Base-by-base conservation (phyloP, 163 green algal species). In the Volvox carteri region DNA sequence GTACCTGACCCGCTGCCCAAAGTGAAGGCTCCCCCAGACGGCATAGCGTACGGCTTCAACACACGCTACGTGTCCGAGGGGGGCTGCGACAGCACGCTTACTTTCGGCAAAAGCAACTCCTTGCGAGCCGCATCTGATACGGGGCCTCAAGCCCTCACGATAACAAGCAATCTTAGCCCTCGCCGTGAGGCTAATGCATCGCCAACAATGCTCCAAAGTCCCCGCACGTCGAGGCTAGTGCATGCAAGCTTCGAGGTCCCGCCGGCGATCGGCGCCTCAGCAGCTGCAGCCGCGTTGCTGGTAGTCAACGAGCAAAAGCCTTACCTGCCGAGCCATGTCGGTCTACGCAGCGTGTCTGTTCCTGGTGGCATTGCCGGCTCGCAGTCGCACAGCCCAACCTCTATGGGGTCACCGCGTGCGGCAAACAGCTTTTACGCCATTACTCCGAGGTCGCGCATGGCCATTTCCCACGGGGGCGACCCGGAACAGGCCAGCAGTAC, bases 1-100 rank as follows among this genome's bases (percentile, higher is more conserved):
- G 79, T 86, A 4, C 79, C 79, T 0, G 79, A 86, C 30, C 79
- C 79, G 60, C n/a, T 86, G 62, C 79, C 60, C n/a, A 86, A 65
- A 42, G 67, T 58, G n/a, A 86, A 86, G 42, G 6, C 41, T 1
- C 14, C 44, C 16, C 5, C 44, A 9, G 79, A 78, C 33, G 60
- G 60, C 44, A 37, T 86, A 7, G 46, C 79, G 11, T 78, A 78
- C 21, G 44, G 60, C 60, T 86, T 86, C n/a, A 41, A 60, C 44
- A 42, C 78, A 1, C 78, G 78, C n/a, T 77, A 86, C 60, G n/a
- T 78, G 39, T 78, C 70, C 70, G 37, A 78, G 11, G 70, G 70
- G 35, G 70, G 70, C 70, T 52, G 19, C 70, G 33, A 21, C 70
- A 9, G 19, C 39, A 33, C 37, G 39, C 41, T 39, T 41, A 41